These are phyloP conservation scores for Trypanosoma boissoni DNA, from an alignment of 208 protist genomes.

Conservation along the genomic window DNA sequence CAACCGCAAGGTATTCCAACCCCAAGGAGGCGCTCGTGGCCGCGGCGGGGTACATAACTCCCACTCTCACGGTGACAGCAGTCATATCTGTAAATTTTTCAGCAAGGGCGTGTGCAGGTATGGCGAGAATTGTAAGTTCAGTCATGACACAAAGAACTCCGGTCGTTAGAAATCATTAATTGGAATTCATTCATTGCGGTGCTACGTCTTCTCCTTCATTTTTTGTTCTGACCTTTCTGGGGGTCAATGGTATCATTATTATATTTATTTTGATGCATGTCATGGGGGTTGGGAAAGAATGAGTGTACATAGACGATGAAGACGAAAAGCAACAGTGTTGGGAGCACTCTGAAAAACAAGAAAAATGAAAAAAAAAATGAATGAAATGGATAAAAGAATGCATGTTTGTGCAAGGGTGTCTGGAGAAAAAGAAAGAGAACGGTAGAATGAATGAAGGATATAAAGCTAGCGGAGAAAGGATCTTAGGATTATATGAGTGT, in stretches of 20 bases:
- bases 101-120: slow-evolving; percentile 22
- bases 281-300: background rate
- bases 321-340: background rate
- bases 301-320: background rate
- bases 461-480: too few species aligned
- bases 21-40: slow-evolving; percentile 18
- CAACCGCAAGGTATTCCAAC: slow-evolving; percentile 16
- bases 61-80: slow-evolving; percentile 14
- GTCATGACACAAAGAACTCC: slow-evolving; percentile 13
- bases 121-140: slow-evolving; percentile 19
- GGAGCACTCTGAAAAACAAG: slow-evolving; percentile 1
- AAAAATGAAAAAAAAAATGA: slow-evolving; percentile 9
- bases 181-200: background rate
- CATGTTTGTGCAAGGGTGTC: too few species aligned
- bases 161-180: slow-evolving; percentile 12
- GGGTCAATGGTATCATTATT: too few species aligned
- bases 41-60: slow-evolving; percentile 22
- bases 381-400: slow-evolving; percentile 11
- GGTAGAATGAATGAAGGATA: too few species aligned
- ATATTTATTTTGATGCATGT: slow-evolving; percentile 9
- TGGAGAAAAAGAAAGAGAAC: background rate
- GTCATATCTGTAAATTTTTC: slow-evolving; percentile 22
- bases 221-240: slow-evolving; percentile 11
- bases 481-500: too few species aligned
- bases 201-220: background rate